A percentile compares a stretch with the other conserved stretches of the same genome.
Evolutionary conservation across 768 basidiomycete species (phyloP).

Genomic region (Russula lepida): DNA sequence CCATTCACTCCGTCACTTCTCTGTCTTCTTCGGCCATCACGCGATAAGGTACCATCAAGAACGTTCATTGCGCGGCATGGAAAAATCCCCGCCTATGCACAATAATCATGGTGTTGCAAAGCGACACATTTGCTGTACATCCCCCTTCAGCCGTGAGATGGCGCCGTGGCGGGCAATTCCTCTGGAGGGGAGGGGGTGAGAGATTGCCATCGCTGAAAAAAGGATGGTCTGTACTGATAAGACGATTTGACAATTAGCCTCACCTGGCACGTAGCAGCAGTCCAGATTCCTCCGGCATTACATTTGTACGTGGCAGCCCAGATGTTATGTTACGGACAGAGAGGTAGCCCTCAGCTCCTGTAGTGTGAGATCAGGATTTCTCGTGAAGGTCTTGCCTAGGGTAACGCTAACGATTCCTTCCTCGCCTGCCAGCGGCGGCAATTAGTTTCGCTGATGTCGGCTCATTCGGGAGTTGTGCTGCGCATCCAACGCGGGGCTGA

Average conservation of each 20-base stretch:
- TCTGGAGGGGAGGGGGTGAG: neutral
- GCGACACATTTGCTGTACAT: too few species aligned
- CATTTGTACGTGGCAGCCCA: neutral
- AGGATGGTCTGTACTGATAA: neutral
- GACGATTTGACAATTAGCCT: neutral
- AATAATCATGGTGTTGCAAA: too few species aligned
- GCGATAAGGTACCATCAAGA: too few species aligned
- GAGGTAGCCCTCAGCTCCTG: neutral
- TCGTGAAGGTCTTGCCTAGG: neutral
- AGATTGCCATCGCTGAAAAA: neutral
- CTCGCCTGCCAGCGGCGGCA: neutral
- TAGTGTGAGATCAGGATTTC: neutral
- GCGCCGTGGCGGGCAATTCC: neutral
- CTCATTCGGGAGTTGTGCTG: neutral
- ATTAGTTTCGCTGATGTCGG: neutral
- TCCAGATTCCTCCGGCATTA: neutral
- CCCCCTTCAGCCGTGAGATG: too few species aligned
- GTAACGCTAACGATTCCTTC: neutral
- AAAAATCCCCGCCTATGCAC: too few species aligned
- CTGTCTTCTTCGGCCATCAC: too few species aligned
- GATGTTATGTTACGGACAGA: neutral
- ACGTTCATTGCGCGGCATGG: too few species aligned
- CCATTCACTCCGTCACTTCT: too few species aligned
- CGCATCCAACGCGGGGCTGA: neutral
- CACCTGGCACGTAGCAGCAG: neutral